phyloP scores from a whole-genome alignment of 371 early-diverging fungal genomes.

The Saksenaea vasiformis region DNA sequence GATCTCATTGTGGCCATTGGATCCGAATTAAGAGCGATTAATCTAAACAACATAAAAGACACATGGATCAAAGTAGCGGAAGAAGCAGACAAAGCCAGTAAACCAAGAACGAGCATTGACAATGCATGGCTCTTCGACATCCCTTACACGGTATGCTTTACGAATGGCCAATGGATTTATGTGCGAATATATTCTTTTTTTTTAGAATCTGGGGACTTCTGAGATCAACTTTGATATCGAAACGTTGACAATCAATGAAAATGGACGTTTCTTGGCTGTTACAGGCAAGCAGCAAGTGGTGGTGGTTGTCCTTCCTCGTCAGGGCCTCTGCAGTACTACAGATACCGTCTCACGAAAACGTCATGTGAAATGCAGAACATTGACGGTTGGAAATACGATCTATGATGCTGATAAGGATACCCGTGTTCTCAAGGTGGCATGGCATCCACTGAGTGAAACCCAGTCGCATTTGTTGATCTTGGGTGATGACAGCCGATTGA shows the following conservation, averaged over 20 bases:
- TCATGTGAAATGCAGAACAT: conserved; percentile 21
- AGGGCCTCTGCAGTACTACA: conserved; percentile 18
- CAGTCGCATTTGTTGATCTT: conserved; percentile 41
- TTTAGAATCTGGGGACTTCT: conserved; percentile 39
- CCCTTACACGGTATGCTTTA: conserved; percentile 37
- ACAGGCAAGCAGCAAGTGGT: conserved; percentile 25
- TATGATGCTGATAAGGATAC: conserved; percentile 10
- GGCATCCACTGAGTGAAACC: conserved; percentile 54
- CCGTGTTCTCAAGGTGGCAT: conserved; percentile 31
- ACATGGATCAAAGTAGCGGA: conserved; percentile 34
- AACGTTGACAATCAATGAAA: conserved; percentile 25
- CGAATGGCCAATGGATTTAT: not conserved
- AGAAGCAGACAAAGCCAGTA: conserved; percentile 3
- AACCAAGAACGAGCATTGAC: not conserved
- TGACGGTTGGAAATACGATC: conserved; percentile 24
- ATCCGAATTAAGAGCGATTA: conserved; percentile 33
- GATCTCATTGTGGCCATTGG: conserved; percentile 45
- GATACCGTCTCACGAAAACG: conserved; percentile 16
- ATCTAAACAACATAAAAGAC: conserved; percentile 39
- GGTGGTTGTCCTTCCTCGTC: conserved; percentile 36
- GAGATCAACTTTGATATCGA: conserved; percentile 39
- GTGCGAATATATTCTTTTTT: not conserved
- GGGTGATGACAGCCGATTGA: conserved; percentile 30
- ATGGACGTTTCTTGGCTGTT: conserved; percentile 39
- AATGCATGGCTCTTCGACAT: conserved; percentile 32